Base-by-base conservation (phyloP, 169 alveolate genomes). In the Plasmodium billcollinsi region DNA sequence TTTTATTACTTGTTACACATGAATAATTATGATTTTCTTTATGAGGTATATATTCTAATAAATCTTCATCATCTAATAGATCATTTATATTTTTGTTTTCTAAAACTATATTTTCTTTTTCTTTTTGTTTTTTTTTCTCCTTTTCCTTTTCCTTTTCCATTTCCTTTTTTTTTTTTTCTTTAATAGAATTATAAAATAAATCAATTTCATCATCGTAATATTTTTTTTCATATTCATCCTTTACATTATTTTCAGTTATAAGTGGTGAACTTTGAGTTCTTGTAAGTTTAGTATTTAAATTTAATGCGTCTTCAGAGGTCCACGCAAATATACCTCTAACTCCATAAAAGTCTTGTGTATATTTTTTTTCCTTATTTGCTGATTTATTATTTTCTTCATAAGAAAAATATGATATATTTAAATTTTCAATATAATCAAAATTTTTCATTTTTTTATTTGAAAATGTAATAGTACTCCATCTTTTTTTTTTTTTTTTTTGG, bases 301-400 rank as follows among this genome's bases (percentile, higher is more conserved):
- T 2, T 14, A 3, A 18, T 15, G 62, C 4, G 45, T 74, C 88
- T n/a, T 56, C 73, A 14, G 4, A 56, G 39, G 72, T 33, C 72
- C 56, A 33, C 1, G 29, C 50, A 58, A 74, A 74, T 74, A 74
- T 74, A 43, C 88, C 88, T 49, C 24, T 8, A 47, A 56, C 80
- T 33, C 45, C 45, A 33, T 33, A 33, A 33, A 33, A 5, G 7
- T 33, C 9, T 33, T 33, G 45, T 50, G 12, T 39, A 71, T 71
- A 50, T n/a, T 71, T 71, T 15, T 47, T 14, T 21, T 26, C 15
- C 7, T 71, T 63, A 29, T 50, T n/a, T 59, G 9, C 26, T 3
- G 5, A 7, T 43, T 24, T 8, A 50, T 71, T 59, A 12, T 71
- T 7, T n/a, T 5, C 21, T 3, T 26, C 24, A 33, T 33, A 33